phyloP scores from a whole-genome alignment of 495 filamentous ascomycete genomes.

The Penicillium dipodomyicola region DNA sequence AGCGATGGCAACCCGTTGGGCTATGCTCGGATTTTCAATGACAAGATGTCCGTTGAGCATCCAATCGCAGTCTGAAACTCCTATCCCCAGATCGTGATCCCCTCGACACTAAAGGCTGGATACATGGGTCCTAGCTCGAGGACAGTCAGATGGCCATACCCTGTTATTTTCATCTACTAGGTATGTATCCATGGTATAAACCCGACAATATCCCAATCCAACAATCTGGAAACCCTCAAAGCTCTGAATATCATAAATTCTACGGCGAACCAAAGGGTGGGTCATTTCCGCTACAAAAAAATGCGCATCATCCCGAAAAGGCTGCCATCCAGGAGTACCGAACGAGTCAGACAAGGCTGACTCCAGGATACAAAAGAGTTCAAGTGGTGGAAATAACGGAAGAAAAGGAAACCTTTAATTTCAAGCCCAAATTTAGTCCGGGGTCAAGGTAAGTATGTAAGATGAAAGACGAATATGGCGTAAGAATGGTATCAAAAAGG shows the following conservation, averaged over 20 bases:
- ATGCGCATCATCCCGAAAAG: background rate
- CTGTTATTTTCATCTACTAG: background rate
- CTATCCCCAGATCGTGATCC: background rate
- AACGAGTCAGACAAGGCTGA: background rate
- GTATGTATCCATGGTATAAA: background rate
- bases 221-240: background rate
- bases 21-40: too few relatives aligned
- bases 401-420: slow-evolving; percentile 7
- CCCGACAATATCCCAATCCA: background rate
- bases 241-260: background rate
- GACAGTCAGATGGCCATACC: background rate
- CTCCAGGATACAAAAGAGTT: background rate
- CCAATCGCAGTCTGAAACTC: too few relatives aligned
- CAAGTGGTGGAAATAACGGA: background rate
- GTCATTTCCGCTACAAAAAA: background rate
- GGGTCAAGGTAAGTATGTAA: slow-evolving; percentile 1
- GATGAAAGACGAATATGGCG: slow-evolving; percentile 7
- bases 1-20: too few relatives aligned
- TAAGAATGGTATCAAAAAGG: slow-evolving; percentile 21
- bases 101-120: background rate
- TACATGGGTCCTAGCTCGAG: background rate
- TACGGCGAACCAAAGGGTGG: background rate
- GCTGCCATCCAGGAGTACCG: background rate
- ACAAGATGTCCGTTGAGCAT: too few relatives aligned
- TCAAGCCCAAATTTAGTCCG: background rate